A percentile compares a stretch with the other conserved stretches of the same genome.
Conservation (phyloP, 2,329 filamentous ascomycete genomes). For the Clonostachys byssicola region DNA sequence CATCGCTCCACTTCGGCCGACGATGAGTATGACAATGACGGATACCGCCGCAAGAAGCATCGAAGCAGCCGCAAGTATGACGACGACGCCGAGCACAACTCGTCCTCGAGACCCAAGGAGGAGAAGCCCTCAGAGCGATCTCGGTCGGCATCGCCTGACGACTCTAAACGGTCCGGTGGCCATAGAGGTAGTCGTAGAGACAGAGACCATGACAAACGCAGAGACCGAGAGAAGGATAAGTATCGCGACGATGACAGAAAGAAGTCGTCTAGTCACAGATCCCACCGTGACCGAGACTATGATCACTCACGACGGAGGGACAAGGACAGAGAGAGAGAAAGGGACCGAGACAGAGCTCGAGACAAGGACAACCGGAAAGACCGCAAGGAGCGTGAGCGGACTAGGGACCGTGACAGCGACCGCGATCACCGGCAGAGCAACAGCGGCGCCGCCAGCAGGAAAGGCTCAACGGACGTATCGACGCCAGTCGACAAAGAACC, state of each 20-base stretch:
- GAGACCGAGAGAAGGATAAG: conserved; percentile 27
- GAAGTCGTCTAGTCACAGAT: conserved; percentile 30
- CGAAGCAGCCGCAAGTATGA: conserved; percentile 42
- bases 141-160: conserved; percentile 61
- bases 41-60: conserved; percentile 43
- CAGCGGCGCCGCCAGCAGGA: conserved; percentile 24
- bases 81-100: conserved; percentile 37
- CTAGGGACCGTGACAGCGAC: conserved; percentile 24
- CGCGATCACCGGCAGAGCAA: conserved; percentile 6
- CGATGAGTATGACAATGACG: conserved; percentile 42
- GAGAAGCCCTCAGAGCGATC: conserved; percentile 49
- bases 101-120: conserved; percentile 20
- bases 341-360: conserved; percentile 18
- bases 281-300: conserved; percentile 35
- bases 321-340: conserved; percentile 26
- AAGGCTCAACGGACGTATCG: conserved; percentile 14
- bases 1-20: conserved; percentile 50
- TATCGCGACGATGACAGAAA: conserved; percentile 39
- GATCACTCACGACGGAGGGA: conserved; percentile 25
- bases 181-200: conserved; percentile 55
- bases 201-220: conserved; percentile 25
- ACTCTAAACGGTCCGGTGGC: conserved; percentile 48
- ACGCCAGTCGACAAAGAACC: conserved; percentile 15
- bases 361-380: conserved; percentile 27
- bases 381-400: conserved; percentile 24